Conservation (phyloP, 176 grass and related monocot species). For the Zizania latifolia region DNA sequence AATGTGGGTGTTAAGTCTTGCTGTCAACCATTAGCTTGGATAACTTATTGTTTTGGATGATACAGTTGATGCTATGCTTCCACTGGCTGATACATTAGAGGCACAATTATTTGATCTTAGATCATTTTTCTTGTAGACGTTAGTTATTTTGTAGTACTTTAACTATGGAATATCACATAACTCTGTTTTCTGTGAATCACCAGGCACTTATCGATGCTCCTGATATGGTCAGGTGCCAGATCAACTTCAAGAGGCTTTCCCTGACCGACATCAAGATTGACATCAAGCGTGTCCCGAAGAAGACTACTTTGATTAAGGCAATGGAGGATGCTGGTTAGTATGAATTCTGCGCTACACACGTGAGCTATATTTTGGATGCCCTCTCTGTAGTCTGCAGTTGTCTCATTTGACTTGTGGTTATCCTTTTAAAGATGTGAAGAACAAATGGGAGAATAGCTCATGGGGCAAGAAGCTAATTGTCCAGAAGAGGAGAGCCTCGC, state of each 20-base stretch:
- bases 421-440: constrained; percentile 61
- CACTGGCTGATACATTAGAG: background rate
- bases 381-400: background rate
- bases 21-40: background rate
- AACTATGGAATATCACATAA: background rate
- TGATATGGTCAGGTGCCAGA: constrained; percentile 89
- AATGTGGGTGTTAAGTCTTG: background rate
- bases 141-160: background rate
- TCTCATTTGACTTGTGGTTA: background rate
- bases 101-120: background rate
- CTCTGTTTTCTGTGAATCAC: constrained; percentile 4
- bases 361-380: background rate
- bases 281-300: constrained; percentile 49
- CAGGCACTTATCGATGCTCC: constrained; percentile 92
- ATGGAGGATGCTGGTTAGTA: constrained; percentile 55
- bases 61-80: background rate
- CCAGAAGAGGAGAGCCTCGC: constrained; percentile 85
- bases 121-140: background rate
- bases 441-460: constrained; percentile 91
- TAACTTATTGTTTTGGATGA: background rate
- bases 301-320: constrained; percentile 39
- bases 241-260: constrained; percentile 84
- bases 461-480: constrained; percentile 98
- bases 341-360: constrained; percentile 6
- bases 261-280: constrained; percentile 54